phyloP scores from a whole-genome alignment of 768 basidiomycete genomes.

The Boletus sp. region DNA sequence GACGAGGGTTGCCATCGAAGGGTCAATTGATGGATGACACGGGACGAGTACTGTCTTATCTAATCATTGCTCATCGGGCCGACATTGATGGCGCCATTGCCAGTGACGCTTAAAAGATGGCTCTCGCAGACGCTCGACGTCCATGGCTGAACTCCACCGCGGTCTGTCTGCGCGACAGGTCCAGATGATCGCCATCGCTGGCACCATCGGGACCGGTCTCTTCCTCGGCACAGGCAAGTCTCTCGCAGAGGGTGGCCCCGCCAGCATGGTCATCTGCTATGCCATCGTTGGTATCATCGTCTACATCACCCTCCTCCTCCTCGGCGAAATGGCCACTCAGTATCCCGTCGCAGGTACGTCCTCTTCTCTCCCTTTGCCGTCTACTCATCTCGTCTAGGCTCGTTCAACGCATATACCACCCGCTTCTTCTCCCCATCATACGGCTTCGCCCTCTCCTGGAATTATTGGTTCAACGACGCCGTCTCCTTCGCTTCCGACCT shows the following conservation, averaged over 20 bases:
- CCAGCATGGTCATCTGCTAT: conserved; percentile 84
- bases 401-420: conserved; percentile 82
- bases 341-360: conserved; percentile 68
- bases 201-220: conserved; percentile 59
- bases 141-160: conserved; percentile 46
- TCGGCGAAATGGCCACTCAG: conserved; percentile 90
- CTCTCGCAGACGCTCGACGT: no score
- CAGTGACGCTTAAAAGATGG: no score
- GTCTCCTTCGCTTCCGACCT: conserved; percentile 85
- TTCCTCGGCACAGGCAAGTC: conserved; percentile 72
- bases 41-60: no score
- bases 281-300: conserved; percentile 71
- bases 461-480: conserved; percentile 90
- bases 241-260: conserved; percentile 80
- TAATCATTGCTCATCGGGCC: no score
- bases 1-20: conserved; percentile 18
- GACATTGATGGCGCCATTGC: neutral
- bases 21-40: no score
- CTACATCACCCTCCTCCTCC: conserved; percentile 70
- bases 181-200: conserved; percentile 86
- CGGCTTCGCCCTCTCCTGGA: conserved; percentile 86
- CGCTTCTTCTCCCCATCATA: conserved; percentile 89
- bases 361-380: neutral
- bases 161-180: conserved; percentile 77
- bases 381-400: conserved; percentile 43